These are phyloP conservation scores for Nothophoma quercina DNA, from an alignment of 2,329 filamentous ascomycete species.

Conservation along the genomic window DNA sequence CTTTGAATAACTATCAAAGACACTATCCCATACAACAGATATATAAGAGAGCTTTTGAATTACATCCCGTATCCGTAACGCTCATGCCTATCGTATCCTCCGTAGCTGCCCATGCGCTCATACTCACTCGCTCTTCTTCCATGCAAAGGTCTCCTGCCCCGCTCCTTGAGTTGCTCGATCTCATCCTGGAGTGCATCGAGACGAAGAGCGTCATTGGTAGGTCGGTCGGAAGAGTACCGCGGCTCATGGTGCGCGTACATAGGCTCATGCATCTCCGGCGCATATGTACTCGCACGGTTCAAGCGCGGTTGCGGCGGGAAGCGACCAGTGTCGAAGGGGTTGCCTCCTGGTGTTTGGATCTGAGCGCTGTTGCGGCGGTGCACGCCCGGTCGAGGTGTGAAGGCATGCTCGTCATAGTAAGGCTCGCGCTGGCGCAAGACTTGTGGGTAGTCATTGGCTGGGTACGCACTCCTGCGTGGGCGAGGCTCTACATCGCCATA, in stretches of 20 bases:
- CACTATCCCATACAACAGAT: not conserved
- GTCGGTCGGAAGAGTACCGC: not conserved
- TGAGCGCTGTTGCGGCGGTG: slow-evolving; percentile 25
- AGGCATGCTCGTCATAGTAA: slow-evolving; percentile 17
- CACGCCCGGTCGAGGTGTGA: slow-evolving; percentile 4
- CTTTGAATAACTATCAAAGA: not conserved
- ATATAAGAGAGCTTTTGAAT: too few species aligned
- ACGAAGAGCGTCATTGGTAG: not conserved
- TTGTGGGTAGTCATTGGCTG: slow-evolving; percentile 17
- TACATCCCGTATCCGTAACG: not conserved
- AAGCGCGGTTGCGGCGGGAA: slow-evolving; percentile 20
- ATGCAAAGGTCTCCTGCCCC: slow-evolving; percentile 1
- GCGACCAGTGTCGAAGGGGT: slow-evolving; percentile 14
- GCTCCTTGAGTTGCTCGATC: slow-evolving; percentile 6
- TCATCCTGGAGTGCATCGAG: slow-evolving; percentile 4
- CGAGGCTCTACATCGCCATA: slow-evolving; percentile 17
- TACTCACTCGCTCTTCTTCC: slow-evolving; percentile 5
- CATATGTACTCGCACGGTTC: slow-evolving; percentile 15
- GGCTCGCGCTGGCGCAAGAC: slow-evolving; percentile 6
- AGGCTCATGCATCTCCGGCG: slow-evolving; percentile 9
- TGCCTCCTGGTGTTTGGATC: slow-evolving; percentile 6
- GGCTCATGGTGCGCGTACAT: not conserved
- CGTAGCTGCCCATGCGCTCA: slow-evolving; percentile 7
- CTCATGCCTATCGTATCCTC: slow-evolving; percentile 4
- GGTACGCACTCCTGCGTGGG: not conserved